A percentile compares a stretch with the other conserved stretches of the same genome.
Conservation (phyloP, 495 filamentous ascomycete species). For the Saxophila tyrrhenica region DNA sequence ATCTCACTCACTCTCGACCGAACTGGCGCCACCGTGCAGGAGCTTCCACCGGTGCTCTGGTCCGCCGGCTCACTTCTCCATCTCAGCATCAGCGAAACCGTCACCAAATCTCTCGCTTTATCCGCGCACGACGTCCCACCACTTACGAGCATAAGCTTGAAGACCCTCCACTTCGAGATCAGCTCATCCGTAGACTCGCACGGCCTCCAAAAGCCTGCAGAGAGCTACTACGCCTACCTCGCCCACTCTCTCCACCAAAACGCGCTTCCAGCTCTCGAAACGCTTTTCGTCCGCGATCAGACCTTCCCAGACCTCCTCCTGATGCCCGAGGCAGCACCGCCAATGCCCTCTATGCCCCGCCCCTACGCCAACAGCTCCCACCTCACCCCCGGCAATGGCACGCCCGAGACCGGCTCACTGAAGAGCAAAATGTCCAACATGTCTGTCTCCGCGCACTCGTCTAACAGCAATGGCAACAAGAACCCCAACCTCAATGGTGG, state of each 20-base stretch:
- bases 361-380: not conserved
- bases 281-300: slow-evolving; percentile 76
- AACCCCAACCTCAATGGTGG: slow-evolving; percentile 12
- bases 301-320: slow-evolving; percentile 66
- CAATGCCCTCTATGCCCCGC: slow-evolving; percentile 23
- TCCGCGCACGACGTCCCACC: slow-evolving; percentile 41
- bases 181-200: slow-evolving; percentile 43
- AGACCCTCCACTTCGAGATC: slow-evolving; percentile 72
- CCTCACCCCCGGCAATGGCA: not conserved
- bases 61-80: slow-evolving; percentile 48
- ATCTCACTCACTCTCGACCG: slow-evolving; percentile 49
- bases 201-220: slow-evolving; percentile 47
- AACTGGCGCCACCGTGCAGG: slow-evolving; percentile 53
- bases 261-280: slow-evolving; percentile 55
- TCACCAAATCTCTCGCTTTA: slow-evolving; percentile 53
- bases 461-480: not conserved
- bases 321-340: slow-evolving; percentile 44
- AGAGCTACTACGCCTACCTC: slow-evolving; percentile 80
- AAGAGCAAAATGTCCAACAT: slow-evolving; percentile 8
- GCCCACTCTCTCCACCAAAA: slow-evolving; percentile 65
- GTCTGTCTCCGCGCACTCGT: slow-evolving; percentile 2
- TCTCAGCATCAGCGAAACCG: slow-evolving; percentile 55
- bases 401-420: not conserved
- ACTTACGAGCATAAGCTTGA: slow-evolving; percentile 54
- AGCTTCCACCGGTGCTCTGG: slow-evolving; percentile 53